phyloP scores from a whole-genome alignment of 805 yeast genomes.

The Cyberlindnera mycetangii region DNA sequence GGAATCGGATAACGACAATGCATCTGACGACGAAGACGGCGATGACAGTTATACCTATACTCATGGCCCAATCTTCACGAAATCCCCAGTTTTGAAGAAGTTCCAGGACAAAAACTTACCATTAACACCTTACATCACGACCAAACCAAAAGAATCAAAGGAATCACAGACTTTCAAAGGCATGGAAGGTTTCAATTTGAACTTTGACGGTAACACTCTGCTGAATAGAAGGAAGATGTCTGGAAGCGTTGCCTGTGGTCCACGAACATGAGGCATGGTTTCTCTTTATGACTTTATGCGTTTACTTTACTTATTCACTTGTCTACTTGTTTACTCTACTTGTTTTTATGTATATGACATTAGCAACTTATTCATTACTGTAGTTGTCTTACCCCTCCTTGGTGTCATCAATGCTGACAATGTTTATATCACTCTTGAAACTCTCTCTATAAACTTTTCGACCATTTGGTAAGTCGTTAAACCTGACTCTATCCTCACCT shows the following conservation, averaged over 20 bases:
- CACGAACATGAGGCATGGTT: no score
- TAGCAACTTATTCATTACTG: no score
- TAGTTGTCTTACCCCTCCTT: constrained; percentile 17
- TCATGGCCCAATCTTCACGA: constrained; percentile 11
- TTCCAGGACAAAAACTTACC: constrained; percentile 19
- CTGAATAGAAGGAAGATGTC: constrained; percentile 27
- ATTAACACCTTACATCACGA: constrained; percentile 20
- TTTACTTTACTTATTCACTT: background rate
- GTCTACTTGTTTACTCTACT: background rate
- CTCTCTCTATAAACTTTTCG: constrained; percentile 25
- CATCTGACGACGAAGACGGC: constrained; percentile 7
- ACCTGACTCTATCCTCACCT: constrained; percentile 49
- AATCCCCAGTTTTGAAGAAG: constrained; percentile 22
- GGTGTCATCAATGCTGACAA: constrained; percentile 26
- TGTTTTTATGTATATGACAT: no score
- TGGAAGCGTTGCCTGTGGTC: constrained; percentile 19
- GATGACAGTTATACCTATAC: constrained; percentile 10
- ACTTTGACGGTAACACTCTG: constrained; percentile 27
- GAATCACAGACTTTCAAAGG: constrained; percentile 14
- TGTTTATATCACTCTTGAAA: constrained; percentile 25
- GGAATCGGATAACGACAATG: constrained; percentile 13
- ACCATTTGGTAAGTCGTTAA: constrained; percentile 69
- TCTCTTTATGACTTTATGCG: background rate
- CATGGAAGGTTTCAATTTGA: constrained; percentile 24
- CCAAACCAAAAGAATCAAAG: background rate